phyloP scores from a whole-genome alignment of 1,139 yeast genomes.

The Pichia sp. region DNA sequence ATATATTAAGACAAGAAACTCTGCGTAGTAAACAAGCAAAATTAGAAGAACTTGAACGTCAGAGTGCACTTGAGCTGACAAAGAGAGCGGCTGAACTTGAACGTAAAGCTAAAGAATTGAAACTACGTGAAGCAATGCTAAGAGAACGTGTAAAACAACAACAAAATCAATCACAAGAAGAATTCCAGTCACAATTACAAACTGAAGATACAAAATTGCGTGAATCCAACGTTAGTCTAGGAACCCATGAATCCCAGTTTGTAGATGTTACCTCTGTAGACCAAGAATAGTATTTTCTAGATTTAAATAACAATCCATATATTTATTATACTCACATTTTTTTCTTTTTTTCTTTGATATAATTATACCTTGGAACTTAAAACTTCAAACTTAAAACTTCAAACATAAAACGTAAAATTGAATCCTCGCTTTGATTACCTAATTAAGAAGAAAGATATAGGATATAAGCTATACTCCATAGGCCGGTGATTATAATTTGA shows the following conservation, averaged over 20 bases:
- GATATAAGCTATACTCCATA: too few species aligned
- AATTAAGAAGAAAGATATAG: too few species aligned
- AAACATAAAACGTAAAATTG: too few species aligned
- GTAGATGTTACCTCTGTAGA: neutral
- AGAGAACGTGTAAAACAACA: slow-evolving; percentile 32
- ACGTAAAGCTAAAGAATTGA: slow-evolving; percentile 67
- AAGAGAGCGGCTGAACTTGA: slow-evolving; percentile 70
- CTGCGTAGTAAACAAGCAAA: slow-evolving; percentile 70
- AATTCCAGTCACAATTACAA: neutral
- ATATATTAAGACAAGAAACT: slow-evolving; percentile 70
- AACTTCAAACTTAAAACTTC: too few species aligned
- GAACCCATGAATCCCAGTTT: neutral
- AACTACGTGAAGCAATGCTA: slow-evolving; percentile 54
- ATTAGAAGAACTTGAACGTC: slow-evolving; percentile 71
- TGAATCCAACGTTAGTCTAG: neutral
- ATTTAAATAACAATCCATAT: too few species aligned
- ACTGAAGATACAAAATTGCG: neutral
- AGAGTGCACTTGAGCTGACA: slow-evolving; percentile 67
- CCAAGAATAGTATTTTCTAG: too few species aligned
- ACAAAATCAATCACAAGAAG: neutral
- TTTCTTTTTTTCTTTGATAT: too few species aligned
- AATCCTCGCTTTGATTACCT: too few species aligned
- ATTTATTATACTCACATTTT: too few species aligned
- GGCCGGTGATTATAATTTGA: too few species aligned
- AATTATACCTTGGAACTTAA: too few species aligned